These are phyloP conservation scores for Backusella sp. DNA, from an alignment of 192 early-diverging fungal species.

Conservation along the genomic window DNA sequence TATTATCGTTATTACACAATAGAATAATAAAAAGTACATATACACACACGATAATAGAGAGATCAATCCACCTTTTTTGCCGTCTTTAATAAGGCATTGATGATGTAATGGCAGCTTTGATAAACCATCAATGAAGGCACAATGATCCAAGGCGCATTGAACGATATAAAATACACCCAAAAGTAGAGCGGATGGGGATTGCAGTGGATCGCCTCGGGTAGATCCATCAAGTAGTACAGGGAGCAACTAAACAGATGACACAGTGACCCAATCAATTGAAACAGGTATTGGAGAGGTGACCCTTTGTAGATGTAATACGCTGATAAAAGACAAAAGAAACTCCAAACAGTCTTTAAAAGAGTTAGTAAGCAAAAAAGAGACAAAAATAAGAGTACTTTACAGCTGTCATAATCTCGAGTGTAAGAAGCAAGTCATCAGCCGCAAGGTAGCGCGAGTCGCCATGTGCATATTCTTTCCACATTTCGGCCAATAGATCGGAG, in stretches of 20 bases:
- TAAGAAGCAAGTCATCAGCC: constrained; percentile 76
- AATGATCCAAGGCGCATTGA: constrained; percentile 86
- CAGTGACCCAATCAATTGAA: constrained; percentile 60
- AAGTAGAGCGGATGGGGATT: constrained; percentile 81
- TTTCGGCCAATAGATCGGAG: constrained; percentile 56
- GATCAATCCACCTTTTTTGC: not conserved
- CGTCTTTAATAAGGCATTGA: not conserved
- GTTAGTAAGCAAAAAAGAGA: constrained; percentile 19
- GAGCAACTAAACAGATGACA: constrained; percentile 82
- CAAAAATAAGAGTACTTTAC: constrained; percentile 54
- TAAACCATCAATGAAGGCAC: not conserved
- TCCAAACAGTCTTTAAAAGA: constrained; percentile 45
- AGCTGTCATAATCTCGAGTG: constrained; percentile 88
- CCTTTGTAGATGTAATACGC: constrained; percentile 53
- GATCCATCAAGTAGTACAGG: constrained; percentile 76
- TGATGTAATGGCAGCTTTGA: not conserved
- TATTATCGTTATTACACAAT: not conserved
- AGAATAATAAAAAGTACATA: not conserved
- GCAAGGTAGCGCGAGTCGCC: constrained; percentile 88
- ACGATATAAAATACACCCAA: constrained; percentile 84
- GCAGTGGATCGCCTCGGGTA: constrained; percentile 63
- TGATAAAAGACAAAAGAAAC: constrained; percentile 59
- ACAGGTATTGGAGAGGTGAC: constrained; percentile 52
- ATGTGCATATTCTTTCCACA: constrained; percentile 92
- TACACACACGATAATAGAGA: not conserved